Evolutionary conservation across 2,329 filamentous ascomycete species (phyloP).

Genomic region (Pestalotiopsis fici): DNA sequence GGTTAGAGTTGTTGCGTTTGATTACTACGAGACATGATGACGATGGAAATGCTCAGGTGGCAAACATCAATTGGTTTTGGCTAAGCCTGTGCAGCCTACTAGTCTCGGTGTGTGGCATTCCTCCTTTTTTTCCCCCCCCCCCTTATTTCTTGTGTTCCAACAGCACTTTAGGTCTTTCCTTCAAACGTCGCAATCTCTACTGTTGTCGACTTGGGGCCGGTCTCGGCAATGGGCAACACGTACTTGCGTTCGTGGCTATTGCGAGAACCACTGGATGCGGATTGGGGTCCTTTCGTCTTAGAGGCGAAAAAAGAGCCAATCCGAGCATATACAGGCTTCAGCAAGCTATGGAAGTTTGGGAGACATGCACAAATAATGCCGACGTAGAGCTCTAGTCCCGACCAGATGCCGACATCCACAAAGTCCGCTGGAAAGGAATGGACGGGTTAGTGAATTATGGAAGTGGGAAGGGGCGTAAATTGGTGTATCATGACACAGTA

Average conservation of each 20-base stretch:
- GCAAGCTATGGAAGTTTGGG: slow-evolving; percentile 34
- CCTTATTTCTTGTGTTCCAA: too few relatives aligned
- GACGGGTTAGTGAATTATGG: slow-evolving; percentile 17
- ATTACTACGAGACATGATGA: too few relatives aligned
- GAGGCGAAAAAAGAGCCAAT: background rate
- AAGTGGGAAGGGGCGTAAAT: too few relatives aligned
- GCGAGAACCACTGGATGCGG: background rate
- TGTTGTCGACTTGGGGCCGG: background rate
- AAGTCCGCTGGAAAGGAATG: slow-evolving; percentile 33
- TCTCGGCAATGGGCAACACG: background rate
- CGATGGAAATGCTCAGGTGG: too few relatives aligned
- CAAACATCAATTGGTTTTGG: too few relatives aligned
- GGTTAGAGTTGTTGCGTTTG: too few relatives aligned
- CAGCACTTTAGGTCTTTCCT: too few relatives aligned
- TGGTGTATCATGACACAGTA: background rate
- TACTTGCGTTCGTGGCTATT: background rate
- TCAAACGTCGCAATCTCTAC: background rate
- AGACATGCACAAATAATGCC: slow-evolving; percentile 40
- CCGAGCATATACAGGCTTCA: slow-evolving; percentile 14
- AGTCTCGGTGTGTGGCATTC: too few relatives aligned
- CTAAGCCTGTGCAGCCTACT: too few relatives aligned
- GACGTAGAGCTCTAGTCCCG: slow-evolving; percentile 38
- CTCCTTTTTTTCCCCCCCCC: too few relatives aligned
- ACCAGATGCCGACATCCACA: slow-evolving; percentile 33
- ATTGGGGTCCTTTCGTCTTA: background rate